These are phyloP conservation scores for Mycena crocata DNA, from an alignment of 768 basidiomycete species.

Conservation along the genomic window DNA sequence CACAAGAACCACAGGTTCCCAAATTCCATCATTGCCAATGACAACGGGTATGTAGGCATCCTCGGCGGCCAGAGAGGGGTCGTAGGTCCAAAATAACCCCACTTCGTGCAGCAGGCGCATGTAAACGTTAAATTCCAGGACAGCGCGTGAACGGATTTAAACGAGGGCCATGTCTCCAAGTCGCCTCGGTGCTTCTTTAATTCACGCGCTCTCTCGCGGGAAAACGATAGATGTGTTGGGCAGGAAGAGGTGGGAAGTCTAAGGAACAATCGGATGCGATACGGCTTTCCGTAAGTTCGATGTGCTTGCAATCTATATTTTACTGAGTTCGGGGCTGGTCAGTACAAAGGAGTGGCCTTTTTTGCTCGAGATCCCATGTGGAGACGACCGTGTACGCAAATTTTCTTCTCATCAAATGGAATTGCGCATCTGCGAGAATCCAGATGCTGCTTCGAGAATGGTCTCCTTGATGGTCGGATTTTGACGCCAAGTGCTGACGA, in stretches of 20 bases:
- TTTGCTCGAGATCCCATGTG: not conserved
- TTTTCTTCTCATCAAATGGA: not conserved
- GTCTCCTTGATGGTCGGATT: too few species aligned
- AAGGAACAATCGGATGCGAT: too few species aligned
- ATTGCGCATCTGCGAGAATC: not conserved
- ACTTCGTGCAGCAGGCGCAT: not conserved
- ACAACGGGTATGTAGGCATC: too few species aligned
- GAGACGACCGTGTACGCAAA: not conserved
- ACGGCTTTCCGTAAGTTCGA: too few species aligned
- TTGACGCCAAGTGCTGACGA: too few species aligned
- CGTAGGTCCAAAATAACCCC: not conserved
- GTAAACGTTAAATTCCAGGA: not conserved
- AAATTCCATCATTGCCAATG: too few species aligned
- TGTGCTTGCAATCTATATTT: not conserved
- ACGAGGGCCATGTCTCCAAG: too few species aligned
- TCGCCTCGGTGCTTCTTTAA: not conserved
- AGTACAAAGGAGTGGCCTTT: too few species aligned
- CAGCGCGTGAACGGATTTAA: slow-evolving; percentile 23
- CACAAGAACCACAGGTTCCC: too few species aligned
- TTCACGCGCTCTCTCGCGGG: not conserved
- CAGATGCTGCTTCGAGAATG: not conserved
- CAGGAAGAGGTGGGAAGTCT: not conserved
- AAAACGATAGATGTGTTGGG: not conserved
- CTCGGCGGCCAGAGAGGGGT: not conserved
- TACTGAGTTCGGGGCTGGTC: not conserved